Percentiles rank a stretch among this genome's conserved stretches.
Conservation (phyloP, 2,329 filamentous ascomycete species). For the Fusarium sp. region DNA sequence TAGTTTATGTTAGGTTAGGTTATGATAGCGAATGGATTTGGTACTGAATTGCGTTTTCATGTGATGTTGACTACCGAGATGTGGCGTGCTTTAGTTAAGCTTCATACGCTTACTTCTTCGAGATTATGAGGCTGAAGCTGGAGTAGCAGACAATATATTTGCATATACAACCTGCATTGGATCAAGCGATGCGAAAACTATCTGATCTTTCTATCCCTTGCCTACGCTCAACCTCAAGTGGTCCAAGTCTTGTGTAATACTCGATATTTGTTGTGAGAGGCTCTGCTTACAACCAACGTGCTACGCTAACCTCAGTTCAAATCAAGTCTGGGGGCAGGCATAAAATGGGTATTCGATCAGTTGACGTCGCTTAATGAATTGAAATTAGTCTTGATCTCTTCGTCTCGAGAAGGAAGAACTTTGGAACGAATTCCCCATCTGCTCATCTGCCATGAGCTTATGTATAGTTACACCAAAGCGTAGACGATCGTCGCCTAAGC, state of each 20-base stretch:
- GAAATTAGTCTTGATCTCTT: accelerated
- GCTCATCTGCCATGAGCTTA: background rate
- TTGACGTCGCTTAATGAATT: too few relatives aligned
- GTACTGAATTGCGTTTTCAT: background rate
- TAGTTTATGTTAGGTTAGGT: background rate
- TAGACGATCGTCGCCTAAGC: constrained; percentile 14
- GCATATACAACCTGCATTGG: accelerated
- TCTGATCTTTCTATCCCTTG: accelerated
- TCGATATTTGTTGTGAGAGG: background rate
- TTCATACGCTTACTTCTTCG: background rate
- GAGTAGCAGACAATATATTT: background rate
- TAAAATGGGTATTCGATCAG: background rate
- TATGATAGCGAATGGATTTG: background rate
- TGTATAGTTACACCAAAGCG: background rate
- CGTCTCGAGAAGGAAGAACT: background rate
- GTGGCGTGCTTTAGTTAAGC: constrained; percentile 4
- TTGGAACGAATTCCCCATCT: background rate
- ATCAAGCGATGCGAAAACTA: accelerated
- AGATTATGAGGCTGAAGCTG: background rate
- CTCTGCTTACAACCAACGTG: background rate
- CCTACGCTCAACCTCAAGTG: background rate
- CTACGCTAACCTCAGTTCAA: background rate
- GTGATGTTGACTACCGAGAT: background rate
- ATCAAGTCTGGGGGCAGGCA: background rate
- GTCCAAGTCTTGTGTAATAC: background rate